A percentile compares a stretch with the other conserved stretches of the same genome.
phyloP scores from a whole-genome alignment of 257 asterid species.

The Rhazya stricta region DNA sequence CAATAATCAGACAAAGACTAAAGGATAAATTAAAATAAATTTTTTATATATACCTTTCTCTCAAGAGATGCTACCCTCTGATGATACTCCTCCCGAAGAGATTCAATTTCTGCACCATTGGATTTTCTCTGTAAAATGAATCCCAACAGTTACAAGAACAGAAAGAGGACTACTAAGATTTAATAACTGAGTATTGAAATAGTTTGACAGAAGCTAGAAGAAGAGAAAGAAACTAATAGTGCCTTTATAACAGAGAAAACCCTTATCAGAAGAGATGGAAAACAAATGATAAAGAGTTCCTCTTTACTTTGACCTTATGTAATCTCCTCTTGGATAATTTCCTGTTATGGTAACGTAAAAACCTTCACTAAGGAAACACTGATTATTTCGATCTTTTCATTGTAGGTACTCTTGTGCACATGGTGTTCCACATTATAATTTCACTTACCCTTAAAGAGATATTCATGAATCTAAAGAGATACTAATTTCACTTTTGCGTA shows the following conservation, averaged over 20 bases:
- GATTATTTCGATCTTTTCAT: neutral
- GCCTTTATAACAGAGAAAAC: neutral
- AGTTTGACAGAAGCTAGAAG: neutral
- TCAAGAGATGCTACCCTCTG: conserved; percentile 86
- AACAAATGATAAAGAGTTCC: neutral
- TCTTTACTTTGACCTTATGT: neutral
- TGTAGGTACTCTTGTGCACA: neutral
- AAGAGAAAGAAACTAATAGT: neutral
- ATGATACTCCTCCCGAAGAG: conserved; percentile 93
- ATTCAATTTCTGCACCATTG: conserved; percentile 78
- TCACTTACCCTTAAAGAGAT: neutral
- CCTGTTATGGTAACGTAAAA: neutral
- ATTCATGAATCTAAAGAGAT: neutral
- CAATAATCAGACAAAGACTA: no score
- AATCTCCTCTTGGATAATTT: neutral
- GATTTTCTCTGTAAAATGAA: conserved; percentile 62
- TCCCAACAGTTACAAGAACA: conserved; percentile 2
- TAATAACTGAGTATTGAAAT: neutral
- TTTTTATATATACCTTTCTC: conserved; percentile 94
- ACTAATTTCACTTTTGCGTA: neutral
- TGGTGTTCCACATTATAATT: neutral
- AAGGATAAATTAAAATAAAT: no score
- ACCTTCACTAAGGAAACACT: neutral
- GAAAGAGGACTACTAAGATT: neutral
- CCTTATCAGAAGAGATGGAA: neutral